These are phyloP conservation scores for Amphicarpaea edgeworthii DNA, from an alignment of 306 rosid species.

Conservation along the genomic window DNA sequence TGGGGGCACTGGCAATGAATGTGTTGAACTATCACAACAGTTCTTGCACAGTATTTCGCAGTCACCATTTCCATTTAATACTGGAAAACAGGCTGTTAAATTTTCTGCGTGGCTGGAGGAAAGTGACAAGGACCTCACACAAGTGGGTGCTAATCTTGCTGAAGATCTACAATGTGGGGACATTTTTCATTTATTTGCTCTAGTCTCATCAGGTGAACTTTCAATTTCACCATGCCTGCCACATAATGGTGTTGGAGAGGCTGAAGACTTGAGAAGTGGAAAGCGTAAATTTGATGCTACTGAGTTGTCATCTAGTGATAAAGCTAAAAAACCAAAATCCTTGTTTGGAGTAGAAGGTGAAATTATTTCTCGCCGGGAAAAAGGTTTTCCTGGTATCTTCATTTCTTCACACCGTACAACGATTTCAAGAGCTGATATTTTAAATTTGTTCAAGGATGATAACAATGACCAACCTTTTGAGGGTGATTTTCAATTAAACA, in stretches of 20 bases:
- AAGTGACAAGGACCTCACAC: conserved; percentile 67
- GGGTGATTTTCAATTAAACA: conserved; percentile 42
- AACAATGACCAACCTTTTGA: conserved; percentile 46
- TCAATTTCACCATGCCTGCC: conserved; percentile 80
- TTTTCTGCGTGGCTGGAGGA: conserved; percentile 73
- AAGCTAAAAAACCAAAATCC: conserved; percentile 70
- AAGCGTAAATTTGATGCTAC: conserved; percentile 73
- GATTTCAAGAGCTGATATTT: conserved; percentile 62
- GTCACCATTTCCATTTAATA: conserved; percentile 82
- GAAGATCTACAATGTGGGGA: conserved; percentile 90
- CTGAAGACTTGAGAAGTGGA: conserved; percentile 75
- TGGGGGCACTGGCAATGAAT: conserved; percentile 72
- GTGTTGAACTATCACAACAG: conserved; percentile 78
- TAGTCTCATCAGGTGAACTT: conserved; percentile 77
- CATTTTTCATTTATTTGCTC: conserved; percentile 79
- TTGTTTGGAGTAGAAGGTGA: conserved; percentile 77
- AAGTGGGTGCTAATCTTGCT: conserved; percentile 62
- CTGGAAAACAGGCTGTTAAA: conserved; percentile 75
- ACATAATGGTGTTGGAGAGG: conserved; percentile 87
- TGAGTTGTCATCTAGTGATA: conserved; percentile 51
- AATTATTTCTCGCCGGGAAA: conserved; percentile 90
- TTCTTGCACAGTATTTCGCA: conserved; percentile 79
- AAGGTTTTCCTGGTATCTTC: conserved; percentile 90
- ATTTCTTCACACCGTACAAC: conserved; percentile 56
- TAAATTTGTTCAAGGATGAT: conserved; percentile 62